phyloP scores from a whole-genome alignment of 257 asterid species.

The Capsicum pubescens region DNA sequence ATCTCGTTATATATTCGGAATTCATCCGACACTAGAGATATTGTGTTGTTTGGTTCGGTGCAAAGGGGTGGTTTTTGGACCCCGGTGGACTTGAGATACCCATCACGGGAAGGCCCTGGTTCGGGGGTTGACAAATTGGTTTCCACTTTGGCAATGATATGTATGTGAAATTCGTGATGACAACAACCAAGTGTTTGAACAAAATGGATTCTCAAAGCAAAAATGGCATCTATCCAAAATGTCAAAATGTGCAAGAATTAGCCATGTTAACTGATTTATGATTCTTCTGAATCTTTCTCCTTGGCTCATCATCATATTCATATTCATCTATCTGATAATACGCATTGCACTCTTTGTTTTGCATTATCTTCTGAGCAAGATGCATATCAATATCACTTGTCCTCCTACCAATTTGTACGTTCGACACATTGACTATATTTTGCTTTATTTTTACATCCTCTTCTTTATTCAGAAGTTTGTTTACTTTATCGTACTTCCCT shows the following conservation, averaged over 20 bases:
- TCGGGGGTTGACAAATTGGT: slow-evolving; percentile 40
- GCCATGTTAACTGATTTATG: slow-evolving; percentile 37
- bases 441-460: too few relatives aligned
- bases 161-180: slow-evolving; percentile 63
- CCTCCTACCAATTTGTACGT: slow-evolving; percentile 61
- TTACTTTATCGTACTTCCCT: too few relatives aligned
- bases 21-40: too few relatives aligned
- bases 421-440: slow-evolving; percentile 34
- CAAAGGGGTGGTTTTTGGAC: too few relatives aligned
- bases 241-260: slow-evolving; percentile 50
- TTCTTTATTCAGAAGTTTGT: too few relatives aligned
- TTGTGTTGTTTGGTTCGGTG: too few relatives aligned
- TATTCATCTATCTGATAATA: slow-evolving; percentile 58
- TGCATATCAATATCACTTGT: slow-evolving; percentile 63
- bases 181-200: slow-evolving; percentile 77
- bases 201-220: slow-evolving; percentile 78
- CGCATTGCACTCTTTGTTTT: slow-evolving; percentile 56
- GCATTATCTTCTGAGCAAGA: slow-evolving; percentile 71
- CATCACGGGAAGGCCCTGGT: too few relatives aligned
- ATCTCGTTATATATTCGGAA: too few relatives aligned
- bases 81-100: too few relatives aligned
- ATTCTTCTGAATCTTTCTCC: slow-evolving; percentile 47
- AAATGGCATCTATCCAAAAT: slow-evolving; percentile 76
- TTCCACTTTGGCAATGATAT: slow-evolving; percentile 75
- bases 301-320: slow-evolving; percentile 83